Evolutionary conservation across 225 moss, liverwort and hornwort genomes (phyloP).

Genomic region (Rhytidiadelphus loreus): DNA sequence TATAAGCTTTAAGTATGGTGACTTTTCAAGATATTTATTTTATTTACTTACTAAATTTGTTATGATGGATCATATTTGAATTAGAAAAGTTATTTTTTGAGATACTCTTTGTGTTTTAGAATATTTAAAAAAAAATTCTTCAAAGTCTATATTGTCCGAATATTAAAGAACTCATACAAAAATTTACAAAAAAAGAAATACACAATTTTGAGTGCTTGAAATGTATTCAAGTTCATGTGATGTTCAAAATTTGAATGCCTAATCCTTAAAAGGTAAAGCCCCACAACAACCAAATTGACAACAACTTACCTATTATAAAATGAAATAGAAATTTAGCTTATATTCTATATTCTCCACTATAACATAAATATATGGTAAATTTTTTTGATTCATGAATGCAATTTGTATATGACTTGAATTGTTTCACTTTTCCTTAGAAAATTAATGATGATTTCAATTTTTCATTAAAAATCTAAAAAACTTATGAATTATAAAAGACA

Average conservation of each 20-base stretch:
- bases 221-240: fast-evolving
- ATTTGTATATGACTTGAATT: neutral
- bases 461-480: too few relatives aligned
- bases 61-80: neutral
- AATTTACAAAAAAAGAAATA: too few relatives aligned
- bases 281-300: neutral
- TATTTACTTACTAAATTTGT: neutral
- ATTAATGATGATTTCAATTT: too few relatives aligned
- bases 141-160: too few relatives aligned
- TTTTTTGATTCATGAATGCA: neutral
- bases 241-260: neutral
- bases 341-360: neutral
- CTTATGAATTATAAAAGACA: neutral
- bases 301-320: neutral
- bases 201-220: too few relatives aligned
- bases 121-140: fast-evolving
- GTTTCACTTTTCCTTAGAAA: neutral
- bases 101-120: neutral
- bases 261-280: fast-evolving
- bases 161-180: too few relatives aligned
- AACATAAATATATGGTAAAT: neutral
- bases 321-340: neutral
- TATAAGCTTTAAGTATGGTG: neutral
- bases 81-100: too few relatives aligned
- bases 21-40: neutral